A percentile compares a stretch with the other conserved stretches of the same genome.
phyloP scores from a whole-genome alignment of 805 yeast genomes.

The Naumovozyma dairenensis region DNA sequence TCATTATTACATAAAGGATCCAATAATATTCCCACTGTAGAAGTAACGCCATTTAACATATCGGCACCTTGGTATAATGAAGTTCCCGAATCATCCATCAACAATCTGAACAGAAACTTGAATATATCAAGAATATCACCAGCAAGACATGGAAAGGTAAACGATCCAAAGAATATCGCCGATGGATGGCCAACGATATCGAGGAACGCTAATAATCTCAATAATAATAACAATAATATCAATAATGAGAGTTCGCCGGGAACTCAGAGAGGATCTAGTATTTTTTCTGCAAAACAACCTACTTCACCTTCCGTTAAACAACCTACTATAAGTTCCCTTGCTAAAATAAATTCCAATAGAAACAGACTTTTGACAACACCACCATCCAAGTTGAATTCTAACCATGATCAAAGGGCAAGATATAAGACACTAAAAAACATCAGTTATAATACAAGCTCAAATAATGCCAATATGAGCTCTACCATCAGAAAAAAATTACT shows the following conservation, averaged over 20 bases:
- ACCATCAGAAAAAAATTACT: slow-evolving; percentile 4
- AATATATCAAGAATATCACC: background rate
- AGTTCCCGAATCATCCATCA: background rate
- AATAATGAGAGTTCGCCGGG: background rate
- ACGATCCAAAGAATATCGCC: too few species aligned
- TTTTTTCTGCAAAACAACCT: background rate
- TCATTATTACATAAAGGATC: slow-evolving; percentile 1
- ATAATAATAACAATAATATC: slow-evolving; percentile 4
- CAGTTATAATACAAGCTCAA: background rate
- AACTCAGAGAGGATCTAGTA: too few species aligned
- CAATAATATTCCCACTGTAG: slow-evolving; percentile 2
- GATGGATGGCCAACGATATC: background rate
- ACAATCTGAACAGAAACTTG: background rate
- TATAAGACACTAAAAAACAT: slow-evolving; percentile 19
- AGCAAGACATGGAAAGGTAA: too few species aligned
- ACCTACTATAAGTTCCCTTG: slow-evolving; percentile 10
- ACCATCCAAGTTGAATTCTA: slow-evolving; percentile 16
- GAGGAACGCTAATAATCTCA: background rate
- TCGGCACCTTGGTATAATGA: slow-evolving; percentile 5
- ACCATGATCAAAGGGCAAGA: slow-evolving; percentile 8
- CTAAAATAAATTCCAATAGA: slow-evolving; percentile 6
- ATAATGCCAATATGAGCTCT: background rate
- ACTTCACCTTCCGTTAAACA: slow-evolving; percentile 7
- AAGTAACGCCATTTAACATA: slow-evolving; percentile 9
- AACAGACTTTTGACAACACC: slow-evolving; percentile 19